These are phyloP conservation scores for Penicillium digitatum DNA, from an alignment of 2,329 filamentous ascomycete genomes.

Conservation along the genomic window DNA sequence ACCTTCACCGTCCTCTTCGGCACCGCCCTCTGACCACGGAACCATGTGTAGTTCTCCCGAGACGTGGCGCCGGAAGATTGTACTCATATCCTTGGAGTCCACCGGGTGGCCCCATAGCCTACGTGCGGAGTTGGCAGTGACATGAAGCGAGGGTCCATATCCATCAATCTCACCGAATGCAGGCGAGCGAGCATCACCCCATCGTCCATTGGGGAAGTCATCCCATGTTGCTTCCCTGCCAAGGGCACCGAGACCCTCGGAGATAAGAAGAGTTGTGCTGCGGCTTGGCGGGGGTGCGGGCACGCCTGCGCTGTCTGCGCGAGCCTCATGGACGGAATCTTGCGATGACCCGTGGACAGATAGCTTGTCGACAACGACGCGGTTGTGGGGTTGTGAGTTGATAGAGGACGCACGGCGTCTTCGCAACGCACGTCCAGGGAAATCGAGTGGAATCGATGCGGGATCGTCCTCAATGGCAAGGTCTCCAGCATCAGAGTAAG, in stretches of 20 bases:
- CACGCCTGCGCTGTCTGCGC: slow-evolving; percentile 72
- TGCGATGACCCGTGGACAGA: slow-evolving; percentile 34
- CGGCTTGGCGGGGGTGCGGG: slow-evolving; percentile 67
- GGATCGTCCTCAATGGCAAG: slow-evolving; percentile 44
- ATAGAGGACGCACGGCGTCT: slow-evolving; percentile 68
- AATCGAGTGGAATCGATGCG: slow-evolving; percentile 22
- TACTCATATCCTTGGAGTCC: slow-evolving; percentile 66
- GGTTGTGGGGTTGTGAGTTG: slow-evolving; percentile 80
- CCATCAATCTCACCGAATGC: slow-evolving; percentile 96
- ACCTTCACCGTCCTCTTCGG: slow-evolving; percentile 54
- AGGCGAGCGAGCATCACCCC: slow-evolving; percentile 87
- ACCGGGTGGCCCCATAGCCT: slow-evolving; percentile 79
- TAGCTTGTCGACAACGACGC: slow-evolving; percentile 70
- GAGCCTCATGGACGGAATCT: slow-evolving; percentile 57
- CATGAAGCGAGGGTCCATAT: slow-evolving; percentile 94
- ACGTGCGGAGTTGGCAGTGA: slow-evolving; percentile 78
- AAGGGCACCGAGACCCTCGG: slow-evolving; percentile 83
- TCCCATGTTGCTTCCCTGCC: slow-evolving; percentile 98
- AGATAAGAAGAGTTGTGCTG: slow-evolving; percentile 84
- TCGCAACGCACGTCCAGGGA: slow-evolving; percentile 32
- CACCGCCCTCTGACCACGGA: slow-evolving; percentile 78
- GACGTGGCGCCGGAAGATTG: slow-evolving; percentile 76
- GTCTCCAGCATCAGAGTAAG: slow-evolving; percentile 44
- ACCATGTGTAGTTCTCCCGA: slow-evolving; percentile 74
- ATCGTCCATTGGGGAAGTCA: slow-evolving; percentile 93